Conservation (phyloP, 768 basidiomycete genomes). For the Pleurotus platypus region DNA sequence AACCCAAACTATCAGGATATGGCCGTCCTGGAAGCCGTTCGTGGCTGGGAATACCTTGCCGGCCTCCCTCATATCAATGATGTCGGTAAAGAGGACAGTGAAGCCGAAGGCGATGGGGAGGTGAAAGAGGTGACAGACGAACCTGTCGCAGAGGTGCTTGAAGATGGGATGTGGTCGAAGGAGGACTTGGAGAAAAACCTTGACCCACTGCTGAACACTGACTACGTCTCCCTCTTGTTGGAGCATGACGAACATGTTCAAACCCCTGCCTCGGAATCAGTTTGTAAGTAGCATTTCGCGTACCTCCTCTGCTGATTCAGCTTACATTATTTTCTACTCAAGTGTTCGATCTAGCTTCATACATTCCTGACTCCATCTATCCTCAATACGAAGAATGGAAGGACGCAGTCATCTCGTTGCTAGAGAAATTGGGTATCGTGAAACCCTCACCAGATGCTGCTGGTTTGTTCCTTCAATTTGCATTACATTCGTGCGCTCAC, state of each 20-base stretch:
- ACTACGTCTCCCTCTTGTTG: slow-evolving; percentile 73
- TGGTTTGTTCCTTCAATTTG: slow-evolving; percentile 11
- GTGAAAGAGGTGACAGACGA: slow-evolving; percentile 27
- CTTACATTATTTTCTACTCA: slow-evolving; percentile 1
- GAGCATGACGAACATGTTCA: slow-evolving; percentile 72
- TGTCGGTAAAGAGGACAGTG: slow-evolving; percentile 45
- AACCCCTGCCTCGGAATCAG: slow-evolving; percentile 39
- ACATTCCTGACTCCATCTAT: slow-evolving; percentile 79
- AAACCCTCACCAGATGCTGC: slow-evolving; percentile 31
- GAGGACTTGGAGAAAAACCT: slow-evolving; percentile 57
- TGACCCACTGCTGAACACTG: slow-evolving; percentile 52
- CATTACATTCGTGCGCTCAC: neutral
- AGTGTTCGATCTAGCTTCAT: slow-evolving; percentile 81
- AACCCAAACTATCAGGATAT: slow-evolving; percentile 99
- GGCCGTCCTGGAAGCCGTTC: slow-evolving; percentile 95
- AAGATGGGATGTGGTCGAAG: slow-evolving; percentile 60
- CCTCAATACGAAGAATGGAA: slow-evolving; percentile 72
- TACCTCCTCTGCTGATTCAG: neutral
- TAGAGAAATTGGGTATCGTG: slow-evolving; percentile 63
- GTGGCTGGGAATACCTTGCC: slow-evolving; percentile 83
- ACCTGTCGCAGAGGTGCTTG: slow-evolving; percentile 41
- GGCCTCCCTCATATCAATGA: slow-evolving; percentile 72
- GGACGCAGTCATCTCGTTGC: slow-evolving; percentile 54
- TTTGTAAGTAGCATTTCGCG: slow-evolving; percentile 44
- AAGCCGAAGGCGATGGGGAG: slow-evolving; percentile 20